Percentiles rank a stretch among this genome's conserved stretches.
Evolutionary conservation across 1,139 yeast species (phyloP).

Genomic region (Nematodospora anomalae): DNA sequence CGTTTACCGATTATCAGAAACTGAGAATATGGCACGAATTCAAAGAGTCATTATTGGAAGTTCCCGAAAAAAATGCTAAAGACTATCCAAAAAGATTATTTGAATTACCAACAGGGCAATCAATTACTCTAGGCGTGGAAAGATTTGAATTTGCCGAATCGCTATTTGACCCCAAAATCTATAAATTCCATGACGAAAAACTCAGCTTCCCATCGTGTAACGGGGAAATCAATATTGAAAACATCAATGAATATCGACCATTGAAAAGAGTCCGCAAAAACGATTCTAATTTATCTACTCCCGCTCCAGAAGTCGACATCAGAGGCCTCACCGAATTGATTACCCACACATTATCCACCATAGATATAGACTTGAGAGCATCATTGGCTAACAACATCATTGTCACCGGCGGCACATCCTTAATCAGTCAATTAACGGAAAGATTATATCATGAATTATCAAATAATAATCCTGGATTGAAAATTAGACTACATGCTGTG

Average conservation of each 20-base stretch:
- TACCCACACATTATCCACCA: constrained; percentile 63
- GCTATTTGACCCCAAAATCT: constrained; percentile 62
- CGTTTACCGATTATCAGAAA: constrained; percentile 38
- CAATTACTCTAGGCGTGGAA: constrained; percentile 46
- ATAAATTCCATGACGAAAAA: constrained; percentile 30
- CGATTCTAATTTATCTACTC: constrained; percentile 39
- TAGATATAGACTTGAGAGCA: constrained; percentile 89
- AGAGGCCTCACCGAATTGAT: constrained; percentile 71
- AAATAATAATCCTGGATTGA: constrained; percentile 81
- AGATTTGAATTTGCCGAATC: constrained; percentile 73
- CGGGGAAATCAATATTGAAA: constrained; percentile 37
- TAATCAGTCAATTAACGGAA: constrained; percentile 86
- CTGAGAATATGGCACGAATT: constrained; percentile 53
- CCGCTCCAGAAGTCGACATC: constrained; percentile 31
- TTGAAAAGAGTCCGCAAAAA: constrained; percentile 58
- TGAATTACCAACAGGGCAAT: constrained; percentile 76
- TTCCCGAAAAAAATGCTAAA: constrained; percentile 39
- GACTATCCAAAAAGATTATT: constrained; percentile 46
- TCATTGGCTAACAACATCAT: constrained; percentile 90
- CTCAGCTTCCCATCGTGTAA: constrained; percentile 33
- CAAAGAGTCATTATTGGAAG: constrained; percentile 64
- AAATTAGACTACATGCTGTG: constrained; percentile 82
- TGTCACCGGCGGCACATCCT: constrained; percentile 84
- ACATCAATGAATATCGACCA: constrained; percentile 67
- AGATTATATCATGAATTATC: constrained; percentile 74